Evolutionary conservation across 192 early-diverging fungal species (phyloP).

Genomic region (Coemansia sp.): DNA sequence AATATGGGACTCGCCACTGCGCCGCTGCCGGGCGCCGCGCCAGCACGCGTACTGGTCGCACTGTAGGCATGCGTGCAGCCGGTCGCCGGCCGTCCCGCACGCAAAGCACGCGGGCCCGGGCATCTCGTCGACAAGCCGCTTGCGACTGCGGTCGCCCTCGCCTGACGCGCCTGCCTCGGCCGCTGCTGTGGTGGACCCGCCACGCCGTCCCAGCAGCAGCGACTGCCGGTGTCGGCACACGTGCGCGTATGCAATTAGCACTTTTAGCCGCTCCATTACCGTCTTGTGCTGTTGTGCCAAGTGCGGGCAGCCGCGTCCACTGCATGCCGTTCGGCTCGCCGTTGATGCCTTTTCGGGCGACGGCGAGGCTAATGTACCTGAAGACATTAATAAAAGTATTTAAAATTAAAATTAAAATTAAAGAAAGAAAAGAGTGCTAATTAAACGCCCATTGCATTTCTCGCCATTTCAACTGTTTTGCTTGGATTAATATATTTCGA

Average conservation of each 20-base stretch:
- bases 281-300: slow-evolving; percentile 33
- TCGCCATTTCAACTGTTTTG: not conserved
- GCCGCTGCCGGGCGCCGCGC: slow-evolving; percentile 58
- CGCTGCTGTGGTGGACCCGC: slow-evolving; percentile 20
- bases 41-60: slow-evolving; percentile 84
- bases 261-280: slow-evolving; percentile 50
- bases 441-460: not conserved
- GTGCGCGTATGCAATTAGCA: slow-evolving; percentile 51
- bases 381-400: not conserved
- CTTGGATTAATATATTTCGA: not conserved
- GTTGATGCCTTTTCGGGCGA: not conserved
- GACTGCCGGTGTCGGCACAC: slow-evolving; percentile 53
- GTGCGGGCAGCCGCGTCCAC: slow-evolving; percentile 42
- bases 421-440: not conserved
- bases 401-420: not conserved
- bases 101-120: slow-evolving; percentile 61
- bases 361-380: slow-evolving; percentile 9
- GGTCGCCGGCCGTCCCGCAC: slow-evolving; percentile 61
- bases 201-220: slow-evolving; percentile 51
- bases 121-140: slow-evolving; percentile 58
- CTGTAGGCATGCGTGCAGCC: slow-evolving; percentile 78
- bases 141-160: slow-evolving; percentile 58
- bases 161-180: slow-evolving; percentile 12
- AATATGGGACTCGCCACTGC: slow-evolving; percentile 13
- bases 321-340: not conserved